Evolutionary conservation across 768 basidiomycete species (phyloP), one percentile per base, ranked within the genome.

Genomic region (Suillus occidentalis): DNA sequence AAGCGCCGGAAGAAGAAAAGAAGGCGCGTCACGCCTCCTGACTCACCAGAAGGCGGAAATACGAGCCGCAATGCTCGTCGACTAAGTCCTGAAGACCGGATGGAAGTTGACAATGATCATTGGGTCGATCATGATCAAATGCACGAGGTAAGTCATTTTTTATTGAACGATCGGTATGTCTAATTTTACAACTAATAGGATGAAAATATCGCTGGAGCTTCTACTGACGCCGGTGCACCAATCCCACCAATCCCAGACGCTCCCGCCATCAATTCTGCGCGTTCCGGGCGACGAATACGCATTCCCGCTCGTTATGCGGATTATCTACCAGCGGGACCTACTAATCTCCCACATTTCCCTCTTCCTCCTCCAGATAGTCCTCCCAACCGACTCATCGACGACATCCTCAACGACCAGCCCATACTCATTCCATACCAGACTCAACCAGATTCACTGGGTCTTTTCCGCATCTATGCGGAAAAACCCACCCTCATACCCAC

Each of bases 381-480:
- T 47, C 45, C 20, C 3, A 45, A n/a, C 3, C 20, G 9, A 45
- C 8, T 20, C 20, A 10, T 45, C n/a, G 0, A 47, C 2, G 10
- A 37, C 0, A 16, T 20, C 37, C 31, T n/a, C 22, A 5, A 47
- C 14, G n/a, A 56, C 52, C 45, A 55, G 31, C 55, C 45, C 22
- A 9, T 18, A 6, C 31, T 47, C 20, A 25, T 47, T 3, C 25
- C 25, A 0, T 36, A 22, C 39, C 20, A 55, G n/a, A 60, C 63
- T 18, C 8, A 16, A 20, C 60, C 50, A 2, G 45, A 65, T 43
- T 0, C 10, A 4, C 6, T 61, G 39, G 60, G 64, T 22, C 55
- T 65, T 6, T 65, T 36, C 8, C 60, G 20, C 39, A 25, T 65
- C 25, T 65, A 65, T 61, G 31, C 60, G 2, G 14, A 37, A 16